Evolutionary conservation across 176 grass and related monocot species (phyloP), one percentile per base, ranked within the genome.

Genomic region (Saccharum spontaneum): DNA sequence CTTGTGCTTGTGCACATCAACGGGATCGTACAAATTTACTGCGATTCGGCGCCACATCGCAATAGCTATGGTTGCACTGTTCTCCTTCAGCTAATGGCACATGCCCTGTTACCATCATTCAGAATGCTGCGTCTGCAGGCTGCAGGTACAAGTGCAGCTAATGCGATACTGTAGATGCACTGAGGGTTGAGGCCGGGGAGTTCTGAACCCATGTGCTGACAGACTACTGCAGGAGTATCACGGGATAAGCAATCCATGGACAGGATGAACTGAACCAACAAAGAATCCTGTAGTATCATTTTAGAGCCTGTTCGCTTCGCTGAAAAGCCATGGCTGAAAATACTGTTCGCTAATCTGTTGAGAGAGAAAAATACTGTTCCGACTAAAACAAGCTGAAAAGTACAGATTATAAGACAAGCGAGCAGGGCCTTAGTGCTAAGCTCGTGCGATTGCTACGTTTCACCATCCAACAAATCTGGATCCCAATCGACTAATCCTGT

Each of bases 221-320:
- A 34, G 34, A 59, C 26, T 59, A 64, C 4, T 22, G 64, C 55
- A 82, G 18, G 43, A 73, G 4, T 8, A 87, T 13, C 74, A 73
- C 2, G 14, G 7, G 77, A 55, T 64, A 61, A 43, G 11, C 14
- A 64, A 60, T 43, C 75, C 49, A 43, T 70, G 23, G 65, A 62
- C 54, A 89, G 11, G 63, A 45, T 73, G 45, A 78, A 81, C 69
- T 14, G 39, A 79, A 78, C 73, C 16, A 64, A 33, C 50, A 50
- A 37, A 33, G 34, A 5, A 37, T 28, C 28, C 28, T 28, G 1
- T 28, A 28, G 28, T 28, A 28, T 28, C 1, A 28, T 28, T 28
- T 28, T 28, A 28, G 28, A 28, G 28, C 28, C 28, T 28, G 1
- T 28, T 28, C 28, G 28, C 28, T 28, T 28, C 28, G 28, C 28